phyloP scores from a whole-genome alignment of 129 eudicot species.

The Centella asiatica region DNA sequence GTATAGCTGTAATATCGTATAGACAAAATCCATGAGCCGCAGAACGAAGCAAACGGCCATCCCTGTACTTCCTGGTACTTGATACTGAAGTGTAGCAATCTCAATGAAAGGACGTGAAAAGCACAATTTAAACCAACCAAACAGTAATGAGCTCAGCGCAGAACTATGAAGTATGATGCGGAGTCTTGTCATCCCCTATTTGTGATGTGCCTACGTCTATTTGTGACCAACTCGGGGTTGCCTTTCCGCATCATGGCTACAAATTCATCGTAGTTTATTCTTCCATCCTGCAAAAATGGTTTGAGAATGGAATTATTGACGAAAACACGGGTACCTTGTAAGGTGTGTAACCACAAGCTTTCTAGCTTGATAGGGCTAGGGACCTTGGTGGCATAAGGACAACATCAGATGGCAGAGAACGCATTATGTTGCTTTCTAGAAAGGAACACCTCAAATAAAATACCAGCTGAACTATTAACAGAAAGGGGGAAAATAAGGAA shows the following conservation, averaged over 20 bases:
- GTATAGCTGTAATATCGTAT: not conserved
- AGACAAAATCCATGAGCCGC: not conserved
- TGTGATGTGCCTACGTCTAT: conserved; percentile 74
- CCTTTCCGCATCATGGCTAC: conserved; percentile 96
- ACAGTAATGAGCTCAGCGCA: not conserved
- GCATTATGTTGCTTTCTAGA: too few relatives aligned
- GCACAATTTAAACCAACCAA: not conserved
- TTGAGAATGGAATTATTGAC: not conserved
- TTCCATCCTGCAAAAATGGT: conserved; percentile 73
- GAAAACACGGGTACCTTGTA: not conserved
- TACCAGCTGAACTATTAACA: too few relatives aligned
- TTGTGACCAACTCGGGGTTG: conserved; percentile 45
- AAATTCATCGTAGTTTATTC: conserved; percentile 85
- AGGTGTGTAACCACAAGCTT: not conserved
- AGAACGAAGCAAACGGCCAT: not conserved
- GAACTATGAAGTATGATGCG: not conserved
- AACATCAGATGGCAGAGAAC: not conserved
- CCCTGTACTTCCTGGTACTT: conserved; percentile 1
- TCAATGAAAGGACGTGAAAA: not conserved
- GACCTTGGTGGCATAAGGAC: conserved; percentile 2
- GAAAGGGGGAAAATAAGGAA: too few relatives aligned
- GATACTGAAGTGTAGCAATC: not conserved
- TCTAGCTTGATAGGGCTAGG: not conserved
- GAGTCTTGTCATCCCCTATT: conserved; percentile 21
- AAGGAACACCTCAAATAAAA: too few relatives aligned